A percentile compares a stretch with the other conserved stretches of the same genome.
Conservation (phyloP, 306 rosid species). For the Cercis canadensis region DNA sequence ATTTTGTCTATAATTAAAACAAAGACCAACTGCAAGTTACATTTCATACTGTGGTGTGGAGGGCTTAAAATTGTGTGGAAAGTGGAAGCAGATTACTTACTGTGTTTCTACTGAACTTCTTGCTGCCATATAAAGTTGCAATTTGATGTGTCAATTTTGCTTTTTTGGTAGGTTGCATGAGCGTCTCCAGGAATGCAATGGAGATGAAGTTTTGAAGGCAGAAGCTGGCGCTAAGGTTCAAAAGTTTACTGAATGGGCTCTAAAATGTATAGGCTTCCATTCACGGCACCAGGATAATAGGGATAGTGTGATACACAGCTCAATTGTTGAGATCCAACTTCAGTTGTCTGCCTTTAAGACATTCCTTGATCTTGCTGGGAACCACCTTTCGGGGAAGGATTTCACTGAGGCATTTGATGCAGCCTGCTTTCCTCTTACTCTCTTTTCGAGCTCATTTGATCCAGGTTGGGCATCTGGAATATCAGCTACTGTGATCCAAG, state of each 20-base stretch:
- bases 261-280: conserved; percentile 86
- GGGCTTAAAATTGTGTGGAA: conserved; percentile 25
- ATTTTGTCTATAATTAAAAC: too few species aligned
- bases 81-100: not conserved
- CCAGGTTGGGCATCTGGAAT: conserved; percentile 86
- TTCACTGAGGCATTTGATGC: conserved; percentile 95
- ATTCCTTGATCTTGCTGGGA: conserved; percentile 86
- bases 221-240: conserved; percentile 89
- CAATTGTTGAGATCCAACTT: conserved; percentile 74
- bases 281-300: conserved; percentile 64
- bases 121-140: conserved; percentile 26
- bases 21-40: not conserved
- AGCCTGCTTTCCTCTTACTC: conserved; percentile 91
- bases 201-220: conserved; percentile 84
- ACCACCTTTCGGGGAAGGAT: conserved; percentile 86
- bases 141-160: conserved; percentile 22
- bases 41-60: not conserved
- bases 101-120: conserved; percentile 16
- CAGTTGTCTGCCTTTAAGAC: conserved; percentile 83
- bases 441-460: conserved; percentile 83
- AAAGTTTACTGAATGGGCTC: conserved; percentile 91
- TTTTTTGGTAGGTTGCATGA: conserved; percentile 68
- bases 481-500: conserved; percentile 82
- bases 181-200: conserved; percentile 91
- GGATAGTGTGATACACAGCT: conserved; percentile 58